Evolutionary conservation across 352 stramenopile species (phyloP), one percentile per base, ranked within the genome.

Genomic region (Globisporangium ultimum): DNA sequence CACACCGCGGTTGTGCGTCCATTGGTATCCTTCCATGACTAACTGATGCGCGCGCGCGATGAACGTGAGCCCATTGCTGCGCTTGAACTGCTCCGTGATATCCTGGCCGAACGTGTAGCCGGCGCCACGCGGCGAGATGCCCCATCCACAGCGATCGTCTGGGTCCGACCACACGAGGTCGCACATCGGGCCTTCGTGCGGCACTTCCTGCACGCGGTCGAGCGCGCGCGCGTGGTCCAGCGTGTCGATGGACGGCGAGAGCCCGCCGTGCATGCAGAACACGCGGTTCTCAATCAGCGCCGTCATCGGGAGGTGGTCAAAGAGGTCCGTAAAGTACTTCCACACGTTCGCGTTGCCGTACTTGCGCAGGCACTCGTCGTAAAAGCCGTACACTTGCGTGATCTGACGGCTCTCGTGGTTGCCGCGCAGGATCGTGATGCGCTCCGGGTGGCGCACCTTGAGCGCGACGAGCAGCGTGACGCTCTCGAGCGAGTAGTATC

Each of bases 21-120:
- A 96, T 67, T 97, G 88, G 73, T 96, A 97, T 48, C 92, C 92
- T 67, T 98, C 91, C 91, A 97, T 98, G 17, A 97, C 91, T 20
- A 98, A 73, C 71, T 98, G 87, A 47, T 96, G 87, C 20, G 87
- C 87, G 18, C 87, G 84, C 13, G 81, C 82, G 49, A 96, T 94
- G 68, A 95, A 92, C 57, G 80, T 91, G 52, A 96, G 77, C 3
- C 81, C 87, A 62, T 96, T 95, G 72, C 80, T 95, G 64, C 78
- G 86, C 69, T 95, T 95, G 68, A 96, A 96, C 69, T 96, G 84
- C 71, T 95, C 84, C 55, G 82, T 92, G 52, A 94, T 92, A 69
- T 94, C 84, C 70, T 91, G 80, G 21, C 83, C 82, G 55, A 96
- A 96, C 49, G 78, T 92, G 73, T 95, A 97, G 40, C 86, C 86